phyloP scores from a whole-genome alignment of 2,329 filamentous ascomycete genomes.

The Aureobasidium sp. region DNA sequence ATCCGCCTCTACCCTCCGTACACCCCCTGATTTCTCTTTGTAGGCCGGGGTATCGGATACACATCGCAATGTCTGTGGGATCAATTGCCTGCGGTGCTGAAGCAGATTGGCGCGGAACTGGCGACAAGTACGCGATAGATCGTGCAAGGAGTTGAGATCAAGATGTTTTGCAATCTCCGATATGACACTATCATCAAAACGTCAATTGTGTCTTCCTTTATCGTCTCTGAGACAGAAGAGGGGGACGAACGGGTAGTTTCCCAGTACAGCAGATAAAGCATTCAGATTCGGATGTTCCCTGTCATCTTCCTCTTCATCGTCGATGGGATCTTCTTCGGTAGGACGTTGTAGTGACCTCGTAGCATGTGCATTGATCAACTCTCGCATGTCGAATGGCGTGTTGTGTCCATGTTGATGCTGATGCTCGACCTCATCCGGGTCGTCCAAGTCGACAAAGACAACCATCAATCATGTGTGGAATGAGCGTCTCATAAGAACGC shows the following conservation, averaged over 20 bases:
- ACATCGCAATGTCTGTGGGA: conserved; percentile 71
- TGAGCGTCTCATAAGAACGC: background rate
- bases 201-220: background rate
- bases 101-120: conserved; percentile 69
- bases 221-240: no score
- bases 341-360: background rate
- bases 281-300: conserved; percentile 46
- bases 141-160: conserved; percentile 80
- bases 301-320: conserved; percentile 20
- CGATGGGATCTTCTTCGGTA: background rate
- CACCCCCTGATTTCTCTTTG: conserved; percentile 34
- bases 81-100: conserved; percentile 66
- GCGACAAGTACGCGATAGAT: conserved; percentile 72
- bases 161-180: conserved; percentile 66
- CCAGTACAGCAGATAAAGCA: conserved; percentile 53
- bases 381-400: background rate
- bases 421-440: conserved; percentile 12
- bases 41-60: conserved; percentile 53
- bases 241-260: conserved; percentile 58
- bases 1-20: conserved; percentile 35
- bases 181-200: conserved; percentile 52
- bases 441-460: conserved; percentile 34
- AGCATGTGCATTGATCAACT: conserved; percentile 1
- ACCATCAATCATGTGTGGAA: conserved; percentile 28
- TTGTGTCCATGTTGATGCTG: conserved; percentile 9